Base-by-base conservation (phyloP, 495 filamentous ascomycete genomes). In the Tuber brumale region DNA sequence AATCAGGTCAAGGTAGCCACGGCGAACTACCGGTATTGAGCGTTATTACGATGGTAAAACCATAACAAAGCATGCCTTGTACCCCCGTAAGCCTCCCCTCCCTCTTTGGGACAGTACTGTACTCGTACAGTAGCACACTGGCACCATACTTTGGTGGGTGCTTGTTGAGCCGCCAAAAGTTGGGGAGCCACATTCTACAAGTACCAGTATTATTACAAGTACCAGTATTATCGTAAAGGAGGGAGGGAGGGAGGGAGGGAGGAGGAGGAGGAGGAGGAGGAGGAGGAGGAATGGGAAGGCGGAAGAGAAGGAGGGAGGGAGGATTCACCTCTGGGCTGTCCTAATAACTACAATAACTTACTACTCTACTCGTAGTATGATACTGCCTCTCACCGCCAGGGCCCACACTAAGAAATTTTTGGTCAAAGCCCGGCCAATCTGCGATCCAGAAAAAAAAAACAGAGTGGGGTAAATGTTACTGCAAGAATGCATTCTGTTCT, bases 141-240 rank as follows among this genome's bases (percentile, higher is more conserved):
- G 37, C 37, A 4, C 37, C 37, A 4, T 4, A 39, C 51, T 31
- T 35, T 66, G 57, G 27, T 35, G 57, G 18, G 57, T 66, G 57
- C 57, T 66, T 66, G 57, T 61, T 61, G 57, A 61, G 57, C 57
- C n/a, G 57, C 57, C n/a, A 61, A 61, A 61, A 61, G 57, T 12
- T 61, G n/a, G n/a, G 51, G 51, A 57, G 9, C n/a, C 8, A 14
- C 23, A 10, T 46, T 46, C 37, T 46, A 46, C 18, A 5, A 46
- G 42, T 19, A 46, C 1, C 37, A 4, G 37, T 16, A 27, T 23
- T 0, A 23, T 57, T 57, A 19, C 27, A 4, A 10, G 14, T 31
- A 31, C 57, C n/a, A 5, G n/a, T 18, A 66, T 18, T 46, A 1
- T 2, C 3, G 18, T 46, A 21, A 46, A 14, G 44, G 44, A 46